Base-by-base conservation (phyloP, 805 yeast genomes). In the Wickerhamiella sergipiensis region DNA sequence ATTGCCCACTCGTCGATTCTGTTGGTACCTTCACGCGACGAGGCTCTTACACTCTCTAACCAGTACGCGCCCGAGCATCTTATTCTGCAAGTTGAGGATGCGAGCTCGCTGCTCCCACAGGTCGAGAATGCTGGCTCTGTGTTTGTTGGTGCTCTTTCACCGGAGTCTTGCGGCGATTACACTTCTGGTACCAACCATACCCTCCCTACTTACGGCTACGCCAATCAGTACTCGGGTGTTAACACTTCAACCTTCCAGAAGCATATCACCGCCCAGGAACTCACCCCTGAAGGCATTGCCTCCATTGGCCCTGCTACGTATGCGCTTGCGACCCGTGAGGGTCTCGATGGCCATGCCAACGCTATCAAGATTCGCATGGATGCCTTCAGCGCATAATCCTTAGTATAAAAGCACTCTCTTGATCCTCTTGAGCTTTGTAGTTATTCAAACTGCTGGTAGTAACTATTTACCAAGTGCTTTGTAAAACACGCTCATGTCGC, bases 111-210 rank as follows among this genome's bases (percentile, higher is more conserved):
- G 63, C 90, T 92, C 43, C 73, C 77, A 29, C 69, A 75, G 57
- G 89, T 92, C 36, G 83, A 85, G 56, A 82, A 92, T 65, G 99
- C 99, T 6, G 98, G 99, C 40, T 83, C 95, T 31, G 92, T 92
- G 22, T 92, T 92, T 63, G 97, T 92, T 51, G 99, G 99, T 45
- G 83, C 90, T 3, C 85, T 84, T 67, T 85, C 96, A 1, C 98
- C 99, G 48, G 99, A 92, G 67, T 84, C 95, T 2, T 89, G 97
- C 67, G 99, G 99, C 63, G 99, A 92, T 71, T 92, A 92, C 71
- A 89, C 97, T 0, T 79, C 89, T 54, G 99, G 99, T 66, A 92
- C 99, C 5, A 92, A 92, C 75, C 99, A 92, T 71, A 92, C 99
- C 0, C 76, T 92, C 61, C 99, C 99, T 53, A 92, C 99, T 0